phyloP scores from a whole-genome alignment of 352 stramenopile species.

The Aphanomyces invadans region DNA sequence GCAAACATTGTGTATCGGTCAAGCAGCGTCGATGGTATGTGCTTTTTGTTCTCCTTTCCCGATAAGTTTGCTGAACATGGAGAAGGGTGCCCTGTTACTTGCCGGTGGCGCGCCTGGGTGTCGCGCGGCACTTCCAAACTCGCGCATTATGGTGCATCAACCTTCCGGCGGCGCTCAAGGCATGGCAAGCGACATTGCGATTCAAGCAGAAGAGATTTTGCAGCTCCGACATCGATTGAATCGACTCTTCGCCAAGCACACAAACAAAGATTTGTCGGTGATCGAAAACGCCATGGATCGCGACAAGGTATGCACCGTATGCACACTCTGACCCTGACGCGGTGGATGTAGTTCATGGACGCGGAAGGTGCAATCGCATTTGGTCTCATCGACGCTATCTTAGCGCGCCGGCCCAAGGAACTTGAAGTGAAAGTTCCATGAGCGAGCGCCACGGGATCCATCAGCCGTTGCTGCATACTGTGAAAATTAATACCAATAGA shows the following conservation, averaged over 20 bases:
- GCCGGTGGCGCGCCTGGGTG: conserved; percentile 84
- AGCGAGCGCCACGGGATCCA: too few relatives aligned
- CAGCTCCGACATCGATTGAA: conserved; percentile 77
- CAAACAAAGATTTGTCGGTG: conserved; percentile 54
- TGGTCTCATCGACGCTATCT: conserved; percentile 77
- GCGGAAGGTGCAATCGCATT: conserved; percentile 62
- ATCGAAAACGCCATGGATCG: conserved; percentile 85
- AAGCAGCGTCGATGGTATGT: conserved; percentile 94
- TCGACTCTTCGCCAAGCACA: conserved; percentile 61
- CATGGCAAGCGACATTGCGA: conserved; percentile 97
- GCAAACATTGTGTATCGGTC: conserved; percentile 96
- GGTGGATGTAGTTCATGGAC: conserved; percentile 68
- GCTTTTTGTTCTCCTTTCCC: too few relatives aligned
- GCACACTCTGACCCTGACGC: neutral
- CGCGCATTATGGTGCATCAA: conserved; percentile 97
- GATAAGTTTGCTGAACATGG: neutral
- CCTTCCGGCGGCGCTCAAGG: conserved; percentile 93
- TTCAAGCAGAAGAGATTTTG: conserved; percentile 98
- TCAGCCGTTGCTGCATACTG: neutral
- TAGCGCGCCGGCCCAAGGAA: conserved; percentile 39
- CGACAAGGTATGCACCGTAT: conserved; percentile 30
- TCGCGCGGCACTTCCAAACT: conserved; percentile 90
- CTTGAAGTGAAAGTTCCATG: neutral
- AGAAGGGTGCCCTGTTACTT: conserved; percentile 84
- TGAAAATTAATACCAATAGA: neutral